Evolutionary conservation across 805 yeast genomes (phyloP).

Genomic region (Candida incommunis): DNA sequence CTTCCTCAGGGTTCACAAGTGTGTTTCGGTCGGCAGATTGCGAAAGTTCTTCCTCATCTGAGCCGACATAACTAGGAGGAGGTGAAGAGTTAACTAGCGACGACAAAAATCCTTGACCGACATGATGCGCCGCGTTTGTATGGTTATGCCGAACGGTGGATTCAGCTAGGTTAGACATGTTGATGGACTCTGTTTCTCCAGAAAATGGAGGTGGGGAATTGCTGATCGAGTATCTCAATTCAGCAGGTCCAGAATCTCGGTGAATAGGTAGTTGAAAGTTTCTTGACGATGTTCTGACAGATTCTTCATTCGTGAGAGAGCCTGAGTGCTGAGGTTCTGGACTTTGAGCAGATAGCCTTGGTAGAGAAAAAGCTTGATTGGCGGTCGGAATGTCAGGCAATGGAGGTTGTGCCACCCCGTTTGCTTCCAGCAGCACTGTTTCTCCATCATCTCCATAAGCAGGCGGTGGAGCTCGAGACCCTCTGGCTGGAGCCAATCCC

Average conservation of each 20-base stretch:
- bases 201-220: neutral
- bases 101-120: neutral
- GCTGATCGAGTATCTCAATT: neutral
- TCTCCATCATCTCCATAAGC: slow-evolving; percentile 69
- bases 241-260: neutral
- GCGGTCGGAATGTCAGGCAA: neutral
- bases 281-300: neutral
- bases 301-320: neutral
- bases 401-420: neutral
- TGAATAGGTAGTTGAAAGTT: neutral
- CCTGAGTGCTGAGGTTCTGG: neutral
- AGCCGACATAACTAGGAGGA: neutral
- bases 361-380: neutral
- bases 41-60: neutral
- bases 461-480: slow-evolving; percentile 86
- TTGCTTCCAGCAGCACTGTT: slow-evolving; percentile 55
- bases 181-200: neutral
- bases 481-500: slow-evolving; percentile 89
- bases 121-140: neutral
- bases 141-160: neutral
- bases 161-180: neutral
- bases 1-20: neutral
- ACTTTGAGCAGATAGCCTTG: neutral
- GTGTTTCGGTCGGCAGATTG: neutral
- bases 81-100: neutral